phyloP scores from a whole-genome alignment of 192 early-diverging fungal species.

The Jimgerdemannia flammicorona region DNA sequence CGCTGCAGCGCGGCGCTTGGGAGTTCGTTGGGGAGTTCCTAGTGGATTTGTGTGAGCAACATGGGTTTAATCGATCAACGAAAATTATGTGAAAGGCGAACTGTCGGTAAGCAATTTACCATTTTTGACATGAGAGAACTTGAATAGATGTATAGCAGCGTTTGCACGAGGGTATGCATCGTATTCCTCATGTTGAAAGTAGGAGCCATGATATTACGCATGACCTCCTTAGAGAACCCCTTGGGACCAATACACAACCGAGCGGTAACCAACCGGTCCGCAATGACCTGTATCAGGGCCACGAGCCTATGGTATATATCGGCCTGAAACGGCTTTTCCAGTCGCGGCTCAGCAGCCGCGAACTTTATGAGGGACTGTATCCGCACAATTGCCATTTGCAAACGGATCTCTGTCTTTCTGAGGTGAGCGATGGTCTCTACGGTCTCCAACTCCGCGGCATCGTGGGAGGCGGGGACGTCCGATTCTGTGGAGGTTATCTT shows the following conservation, averaged over 20 bases:
- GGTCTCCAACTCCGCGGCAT: not conserved
- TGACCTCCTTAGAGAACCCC: not conserved
- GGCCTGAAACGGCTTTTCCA: not conserved
- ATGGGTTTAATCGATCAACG: not conserved
- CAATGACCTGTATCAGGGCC: not conserved
- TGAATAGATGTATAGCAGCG: not conserved
- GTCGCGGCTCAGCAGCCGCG: not conserved
- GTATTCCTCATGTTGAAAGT: not conserved
- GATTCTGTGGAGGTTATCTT: not conserved
- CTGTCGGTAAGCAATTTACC: not conserved
- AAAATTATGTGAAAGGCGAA: not conserved
- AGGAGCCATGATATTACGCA: not conserved
- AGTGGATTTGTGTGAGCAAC: not conserved
- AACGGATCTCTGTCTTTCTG: not conserved
- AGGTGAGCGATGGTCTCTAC: not conserved
- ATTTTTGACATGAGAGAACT: not conserved
- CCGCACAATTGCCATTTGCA: not conserved
- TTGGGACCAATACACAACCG: not conserved
- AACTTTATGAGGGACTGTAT: not conserved
- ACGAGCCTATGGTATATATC: not conserved
- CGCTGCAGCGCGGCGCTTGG: not conserved
- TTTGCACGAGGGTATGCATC: not conserved
- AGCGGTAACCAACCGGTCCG: not conserved
- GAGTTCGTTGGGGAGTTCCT: not conserved
- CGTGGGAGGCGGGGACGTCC: not conserved